Conservation (phyloP, 108 stramenopile species). For the Licmophora abbreviata region DNA sequence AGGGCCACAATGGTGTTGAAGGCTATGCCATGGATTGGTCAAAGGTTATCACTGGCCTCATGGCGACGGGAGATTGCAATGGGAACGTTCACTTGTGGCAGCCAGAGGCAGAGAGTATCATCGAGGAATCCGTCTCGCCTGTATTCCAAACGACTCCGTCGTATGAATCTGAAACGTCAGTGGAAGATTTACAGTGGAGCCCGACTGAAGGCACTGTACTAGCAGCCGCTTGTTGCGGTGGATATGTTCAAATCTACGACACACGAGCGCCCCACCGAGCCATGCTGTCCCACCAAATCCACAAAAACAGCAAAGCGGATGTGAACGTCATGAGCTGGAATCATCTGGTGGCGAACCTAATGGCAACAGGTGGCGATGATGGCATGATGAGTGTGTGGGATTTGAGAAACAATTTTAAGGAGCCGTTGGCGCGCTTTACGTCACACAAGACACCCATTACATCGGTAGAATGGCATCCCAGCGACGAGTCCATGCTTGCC, state of each 20-base stretch:
- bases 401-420: conserved; percentile 56
- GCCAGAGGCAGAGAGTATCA: conserved; percentile 24
- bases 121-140: conserved; percentile 27
- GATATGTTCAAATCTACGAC: conserved; percentile 87
- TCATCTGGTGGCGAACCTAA: conserved; percentile 75
- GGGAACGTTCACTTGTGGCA: conserved; percentile 84
- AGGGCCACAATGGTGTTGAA: conserved; percentile 72
- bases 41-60: conserved; percentile 41
- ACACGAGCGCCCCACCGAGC: conserved; percentile 63
- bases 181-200: conserved; percentile 96
- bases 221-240: conserved; percentile 76
- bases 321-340: conserved; percentile 98
- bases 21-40: conserved; percentile 97
- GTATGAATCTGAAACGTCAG: conserved; percentile 45
- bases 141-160: conserved; percentile 45
- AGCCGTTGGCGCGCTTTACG: conserved; percentile 83
- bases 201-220: conserved; percentile 94
- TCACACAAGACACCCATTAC: conserved; percentile 90
- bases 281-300: conserved; percentile 79
- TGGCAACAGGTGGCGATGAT: conserved; percentile 94
- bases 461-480: conserved; percentile 94
- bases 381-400: conserved; percentile 92
- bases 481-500: conserved; percentile 90
- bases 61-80: conserved; percentile 88
- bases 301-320: conserved; percentile 54